A percentile compares a stretch with the other conserved stretches of the same genome.
Evolutionary conservation across 768 basidiomycete genomes (phyloP).

Genomic region (Calvatia gigantea): DNA sequence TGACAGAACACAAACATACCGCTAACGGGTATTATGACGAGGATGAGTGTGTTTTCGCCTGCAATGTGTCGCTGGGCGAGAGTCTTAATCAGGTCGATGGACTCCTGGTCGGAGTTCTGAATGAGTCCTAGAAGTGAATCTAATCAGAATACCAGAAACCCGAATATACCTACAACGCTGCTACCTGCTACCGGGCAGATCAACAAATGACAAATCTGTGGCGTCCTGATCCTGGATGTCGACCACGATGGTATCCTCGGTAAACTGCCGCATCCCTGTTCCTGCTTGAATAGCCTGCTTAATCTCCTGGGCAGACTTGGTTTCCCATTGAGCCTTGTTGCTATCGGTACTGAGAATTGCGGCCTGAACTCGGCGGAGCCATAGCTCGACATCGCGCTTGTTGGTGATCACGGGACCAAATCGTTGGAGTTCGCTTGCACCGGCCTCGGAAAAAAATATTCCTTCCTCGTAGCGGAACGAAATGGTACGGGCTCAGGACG

Average conservation of each 20-base stretch:
- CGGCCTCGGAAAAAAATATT: not conserved
- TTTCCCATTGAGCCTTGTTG: constrained; percentile 4
- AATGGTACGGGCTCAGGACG: constrained; percentile 42
- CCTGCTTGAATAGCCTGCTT: constrained; percentile 2
- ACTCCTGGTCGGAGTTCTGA: constrained; percentile 40
- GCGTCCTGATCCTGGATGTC: constrained; percentile 40
- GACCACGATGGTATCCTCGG: constrained; percentile 47
- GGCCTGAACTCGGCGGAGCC: constrained; percentile 56
- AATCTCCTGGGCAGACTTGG: constrained; percentile 12
- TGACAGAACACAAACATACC: constrained; percentile 34
- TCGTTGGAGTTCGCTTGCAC: constrained; percentile 2
- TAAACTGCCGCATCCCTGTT: constrained; percentile 29
- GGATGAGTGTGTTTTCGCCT: constrained; percentile 52
- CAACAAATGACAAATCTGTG: constrained; percentile 50
- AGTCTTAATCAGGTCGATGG: constrained; percentile 41
- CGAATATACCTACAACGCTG: too few relatives aligned
- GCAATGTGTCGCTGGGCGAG: constrained; percentile 47
- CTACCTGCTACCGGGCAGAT: constrained; percentile 56
- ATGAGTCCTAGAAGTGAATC: constrained; percentile 57
- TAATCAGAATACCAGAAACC: too few relatives aligned
- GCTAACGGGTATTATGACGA: constrained; percentile 64
- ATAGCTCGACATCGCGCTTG: constrained; percentile 42
- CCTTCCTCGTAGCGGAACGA: constrained; percentile 24
- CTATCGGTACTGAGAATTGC: constrained; percentile 40
- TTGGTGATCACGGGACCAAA: constrained; percentile 44